A percentile compares a stretch with the other conserved stretches of the same genome.
phyloP scores from a whole-genome alignment of 257 asterid species.

The Solanum piurae region DNA sequence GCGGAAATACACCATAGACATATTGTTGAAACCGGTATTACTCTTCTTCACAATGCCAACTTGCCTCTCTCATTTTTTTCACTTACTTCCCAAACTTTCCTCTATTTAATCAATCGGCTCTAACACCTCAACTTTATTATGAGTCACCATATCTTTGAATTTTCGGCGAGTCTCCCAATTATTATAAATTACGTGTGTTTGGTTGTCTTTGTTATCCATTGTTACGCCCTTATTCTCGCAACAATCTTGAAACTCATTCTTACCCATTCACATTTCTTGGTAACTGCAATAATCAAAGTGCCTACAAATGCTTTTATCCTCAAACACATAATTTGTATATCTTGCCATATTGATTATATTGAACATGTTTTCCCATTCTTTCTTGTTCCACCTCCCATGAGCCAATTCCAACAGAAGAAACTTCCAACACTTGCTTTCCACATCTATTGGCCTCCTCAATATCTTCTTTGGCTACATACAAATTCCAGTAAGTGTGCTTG shows the following conservation, averaged over 20 bases:
- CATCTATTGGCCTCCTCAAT: not conserved
- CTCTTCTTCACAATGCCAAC: not conserved
- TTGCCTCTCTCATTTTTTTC: too few species aligned
- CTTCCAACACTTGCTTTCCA: not conserved
- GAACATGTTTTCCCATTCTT: not conserved
- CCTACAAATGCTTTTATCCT: not conserved
- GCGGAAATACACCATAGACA: not conserved
- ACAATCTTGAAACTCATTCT: not conserved
- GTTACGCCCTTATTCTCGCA: not conserved
- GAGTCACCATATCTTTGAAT: not conserved
- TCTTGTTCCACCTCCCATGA: not conserved
- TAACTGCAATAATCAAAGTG: not conserved
- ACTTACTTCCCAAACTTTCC: too few species aligned
- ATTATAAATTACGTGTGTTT: not conserved
- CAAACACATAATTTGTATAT: not conserved
- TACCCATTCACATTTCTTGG: not conserved
- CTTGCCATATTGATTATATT: not conserved
- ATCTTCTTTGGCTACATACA: not conserved
- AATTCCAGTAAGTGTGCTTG: not conserved
- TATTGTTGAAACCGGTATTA: too few species aligned
- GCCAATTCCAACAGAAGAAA: not conserved
- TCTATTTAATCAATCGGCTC: too few species aligned
- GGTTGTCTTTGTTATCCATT: not conserved
- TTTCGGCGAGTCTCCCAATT: not conserved
- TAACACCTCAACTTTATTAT: not conserved